Percentiles rank a stretch among this genome's conserved stretches.
phyloP scores from a whole-genome alignment of 139 green algal species.

The Coelastrella sp. region DNA sequence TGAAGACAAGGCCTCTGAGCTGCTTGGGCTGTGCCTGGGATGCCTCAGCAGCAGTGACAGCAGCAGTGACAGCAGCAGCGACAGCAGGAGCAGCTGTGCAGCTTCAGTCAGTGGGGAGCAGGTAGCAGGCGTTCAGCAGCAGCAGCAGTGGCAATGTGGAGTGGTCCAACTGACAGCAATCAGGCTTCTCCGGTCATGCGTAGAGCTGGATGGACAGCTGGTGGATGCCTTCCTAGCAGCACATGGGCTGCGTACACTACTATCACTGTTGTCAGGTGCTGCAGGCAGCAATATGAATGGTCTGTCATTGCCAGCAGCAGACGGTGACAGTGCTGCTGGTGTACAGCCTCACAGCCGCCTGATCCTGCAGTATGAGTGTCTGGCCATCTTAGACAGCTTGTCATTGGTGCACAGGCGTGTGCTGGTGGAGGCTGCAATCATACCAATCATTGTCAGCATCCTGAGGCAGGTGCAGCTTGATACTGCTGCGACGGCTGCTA shows the following conservation, averaged over 20 bases:
- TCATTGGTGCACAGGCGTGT: constrained; percentile 22
- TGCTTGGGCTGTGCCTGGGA: neutral
- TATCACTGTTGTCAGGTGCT: constrained; percentile 9
- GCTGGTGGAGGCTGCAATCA: constrained; percentile 17
- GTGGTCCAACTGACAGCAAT: constrained; percentile 15
- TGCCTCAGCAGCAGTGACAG: neutral
- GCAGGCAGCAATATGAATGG: too few relatives aligned
- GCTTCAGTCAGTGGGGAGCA: neutral
- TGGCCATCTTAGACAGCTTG: constrained; percentile 25
- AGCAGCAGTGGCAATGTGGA: neutral
- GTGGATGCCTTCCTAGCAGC: constrained; percentile 15
- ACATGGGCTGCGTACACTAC: neutral
- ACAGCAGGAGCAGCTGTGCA: neutral
- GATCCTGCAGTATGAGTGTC: constrained; percentile 27
- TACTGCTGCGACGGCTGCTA: neutral
- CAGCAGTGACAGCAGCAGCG: constrained; percentile 5
- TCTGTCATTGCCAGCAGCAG: too few relatives aligned
- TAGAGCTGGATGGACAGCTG: constrained; percentile 12
- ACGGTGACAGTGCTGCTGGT: neutral
- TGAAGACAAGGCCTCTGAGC: neutral
- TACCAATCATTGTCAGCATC: constrained; percentile 16
- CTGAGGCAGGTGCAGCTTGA: constrained; percentile 12
- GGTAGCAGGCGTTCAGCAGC: neutral
- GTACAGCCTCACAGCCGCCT: neutral
- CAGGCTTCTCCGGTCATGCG: constrained; percentile 16